These are phyloP conservation scores for Aspergillus amoenus DNA, from an alignment of 2,329 filamentous ascomycete genomes.

Conservation along the genomic window DNA sequence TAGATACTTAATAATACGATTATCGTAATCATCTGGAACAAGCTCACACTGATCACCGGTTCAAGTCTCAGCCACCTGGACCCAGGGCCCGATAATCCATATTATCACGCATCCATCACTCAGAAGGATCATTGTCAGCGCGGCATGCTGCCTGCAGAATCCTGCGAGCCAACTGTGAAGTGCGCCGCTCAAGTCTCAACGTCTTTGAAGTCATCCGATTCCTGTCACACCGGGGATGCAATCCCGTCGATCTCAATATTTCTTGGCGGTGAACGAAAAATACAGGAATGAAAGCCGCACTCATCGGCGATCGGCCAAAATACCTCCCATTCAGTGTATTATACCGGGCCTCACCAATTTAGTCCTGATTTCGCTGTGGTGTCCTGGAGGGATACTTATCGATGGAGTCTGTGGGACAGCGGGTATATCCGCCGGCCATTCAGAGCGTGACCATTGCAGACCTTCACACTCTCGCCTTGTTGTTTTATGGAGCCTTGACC, in stretches of 20 bases:
- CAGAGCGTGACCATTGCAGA: background rate
- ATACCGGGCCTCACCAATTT: background rate
- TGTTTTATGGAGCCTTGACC: background rate
- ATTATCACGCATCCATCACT: background rate
- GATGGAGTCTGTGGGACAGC: background rate
- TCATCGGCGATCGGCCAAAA: background rate
- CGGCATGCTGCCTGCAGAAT: background rate
- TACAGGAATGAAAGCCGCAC: background rate
- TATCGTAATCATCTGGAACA: conserved; percentile 4
- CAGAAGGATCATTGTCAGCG: background rate
- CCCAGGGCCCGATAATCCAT: background rate
- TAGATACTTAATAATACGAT: background rate
- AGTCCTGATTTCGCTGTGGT: background rate
- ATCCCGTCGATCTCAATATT: background rate
- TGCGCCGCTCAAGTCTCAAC: too few species aligned
- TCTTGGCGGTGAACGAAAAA: background rate
- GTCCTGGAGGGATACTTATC: background rate
- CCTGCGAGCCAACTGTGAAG: background rate
- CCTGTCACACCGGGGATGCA: background rate
- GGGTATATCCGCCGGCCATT: conserved; percentile 1
- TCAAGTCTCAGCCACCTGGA: background rate
- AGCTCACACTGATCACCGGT: conserved; percentile 3
- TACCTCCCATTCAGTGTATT: background rate
- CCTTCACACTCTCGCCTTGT: background rate
- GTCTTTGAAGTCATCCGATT: too few species aligned